These are phyloP conservation scores for Mycena galopus DNA, from an alignment of 768 basidiomycete genomes.

Conservation along the genomic window DNA sequence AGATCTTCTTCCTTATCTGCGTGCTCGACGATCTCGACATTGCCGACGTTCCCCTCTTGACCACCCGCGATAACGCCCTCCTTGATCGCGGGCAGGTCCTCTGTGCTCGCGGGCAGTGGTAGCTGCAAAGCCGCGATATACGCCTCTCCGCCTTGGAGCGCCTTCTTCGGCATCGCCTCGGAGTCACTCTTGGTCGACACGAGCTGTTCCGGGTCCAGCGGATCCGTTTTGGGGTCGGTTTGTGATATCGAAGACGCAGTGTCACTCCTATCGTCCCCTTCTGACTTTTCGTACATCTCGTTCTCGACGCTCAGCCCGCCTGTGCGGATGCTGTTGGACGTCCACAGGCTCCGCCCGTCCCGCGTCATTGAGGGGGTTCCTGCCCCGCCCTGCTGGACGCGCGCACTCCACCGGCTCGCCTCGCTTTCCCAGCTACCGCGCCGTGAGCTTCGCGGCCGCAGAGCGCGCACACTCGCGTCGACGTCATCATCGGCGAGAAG, in stretches of 20 bases:
- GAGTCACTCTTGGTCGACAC: conserved; percentile 14
- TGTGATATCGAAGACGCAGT: conserved; percentile 18
- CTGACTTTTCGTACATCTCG: conserved; percentile 42
- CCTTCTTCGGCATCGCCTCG: conserved; percentile 16
- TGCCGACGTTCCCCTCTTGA: not conserved
- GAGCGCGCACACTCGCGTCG: conserved; percentile 91
- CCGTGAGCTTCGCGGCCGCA: conserved; percentile 87
- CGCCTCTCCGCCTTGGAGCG: conserved; percentile 23
- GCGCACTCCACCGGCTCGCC: conserved; percentile 89
- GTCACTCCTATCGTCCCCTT: conserved; percentile 34
- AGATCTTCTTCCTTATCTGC: conserved; percentile 11
- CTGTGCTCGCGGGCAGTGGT: conserved; percentile 33
- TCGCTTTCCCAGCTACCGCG: conserved; percentile 95
- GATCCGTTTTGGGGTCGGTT: conserved; percentile 6
- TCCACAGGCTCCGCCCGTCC: conserved; percentile 70
- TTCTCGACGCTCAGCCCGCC: conserved; percentile 68
- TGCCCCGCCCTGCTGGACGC: conserved; percentile 60
- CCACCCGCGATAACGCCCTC: conserved; percentile 19
- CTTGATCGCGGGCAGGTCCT: conserved; percentile 31
- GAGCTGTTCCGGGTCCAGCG: conserved; percentile 6
- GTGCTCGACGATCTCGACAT: not conserved
- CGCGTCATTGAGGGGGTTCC: conserved; percentile 61
- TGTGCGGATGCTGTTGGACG: conserved; percentile 71
- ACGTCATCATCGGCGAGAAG: conserved; percentile 79
- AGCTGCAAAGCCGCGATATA: conserved; percentile 28